These are phyloP conservation scores for Ceratobasidium sp. DNA, from an alignment of 1,284 basidiomycete species.

Conservation along the genomic window DNA sequence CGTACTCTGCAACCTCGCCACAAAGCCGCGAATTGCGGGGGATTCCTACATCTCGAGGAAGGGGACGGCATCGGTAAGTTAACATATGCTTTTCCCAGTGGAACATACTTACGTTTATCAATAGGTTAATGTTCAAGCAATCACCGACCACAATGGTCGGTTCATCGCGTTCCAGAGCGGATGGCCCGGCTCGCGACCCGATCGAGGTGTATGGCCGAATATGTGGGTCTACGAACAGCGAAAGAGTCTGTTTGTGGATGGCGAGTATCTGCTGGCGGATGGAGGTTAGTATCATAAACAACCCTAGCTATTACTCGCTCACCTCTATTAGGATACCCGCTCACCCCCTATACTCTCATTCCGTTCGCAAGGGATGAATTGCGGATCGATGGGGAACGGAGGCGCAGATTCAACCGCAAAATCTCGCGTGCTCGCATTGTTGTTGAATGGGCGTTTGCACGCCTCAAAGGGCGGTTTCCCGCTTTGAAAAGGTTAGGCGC, in stretches of 20 bases:
- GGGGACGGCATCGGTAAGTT: conserved; percentile 6
- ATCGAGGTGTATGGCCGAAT: conserved; percentile 12
- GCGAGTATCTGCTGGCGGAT: conserved; percentile 23
- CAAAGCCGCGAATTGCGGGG: background rate
- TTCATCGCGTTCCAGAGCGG: conserved; percentile 19
- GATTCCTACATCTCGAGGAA: conserved; percentile 9
- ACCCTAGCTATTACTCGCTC: background rate
- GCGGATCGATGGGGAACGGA: background rate
- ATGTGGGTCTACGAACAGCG: conserved; percentile 1
- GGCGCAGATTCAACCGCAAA: background rate
- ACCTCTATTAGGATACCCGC: conserved; percentile 8
- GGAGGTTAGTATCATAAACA: conserved; percentile 22
- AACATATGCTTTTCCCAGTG: background rate
- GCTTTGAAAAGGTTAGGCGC: conserved; percentile 6
- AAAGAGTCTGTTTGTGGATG: background rate
- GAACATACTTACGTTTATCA: background rate
- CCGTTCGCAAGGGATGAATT: conserved; percentile 8
- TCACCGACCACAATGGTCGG: conserved; percentile 14
- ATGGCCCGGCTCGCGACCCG: background rate
- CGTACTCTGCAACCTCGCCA: background rate
- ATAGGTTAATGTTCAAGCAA: conserved; percentile 24
- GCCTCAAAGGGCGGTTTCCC: background rate
- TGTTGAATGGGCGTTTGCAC: conserved; percentile 19
- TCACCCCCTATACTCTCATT: background rate
- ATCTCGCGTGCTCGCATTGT: background rate